These are phyloP conservation scores for Thermochaetoides thermophila DNA, from an alignment of 495 filamentous ascomycete genomes.

Conservation along the genomic window DNA sequence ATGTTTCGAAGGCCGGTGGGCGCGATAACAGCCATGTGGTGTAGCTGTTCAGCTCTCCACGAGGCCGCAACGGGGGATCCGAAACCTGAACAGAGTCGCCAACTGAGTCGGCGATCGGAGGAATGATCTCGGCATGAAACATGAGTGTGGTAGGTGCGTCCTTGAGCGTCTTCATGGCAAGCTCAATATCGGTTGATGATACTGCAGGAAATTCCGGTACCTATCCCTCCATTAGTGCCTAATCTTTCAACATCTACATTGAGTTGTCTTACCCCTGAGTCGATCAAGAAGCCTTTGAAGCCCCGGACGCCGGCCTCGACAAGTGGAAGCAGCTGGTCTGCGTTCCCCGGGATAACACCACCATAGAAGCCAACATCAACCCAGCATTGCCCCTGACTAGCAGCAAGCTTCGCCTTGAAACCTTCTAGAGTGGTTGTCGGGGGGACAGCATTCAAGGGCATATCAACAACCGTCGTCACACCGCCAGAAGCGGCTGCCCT, in stretches of 20 bases:
- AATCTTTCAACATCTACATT: background rate
- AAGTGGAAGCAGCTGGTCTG: slow-evolving; percentile 59
- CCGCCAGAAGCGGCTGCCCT: slow-evolving; percentile 88
- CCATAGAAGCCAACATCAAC: slow-evolving; percentile 98
- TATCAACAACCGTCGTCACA: slow-evolving; percentile 95
- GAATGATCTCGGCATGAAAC: slow-evolving; percentile 98
- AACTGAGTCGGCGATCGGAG: slow-evolving; percentile 67
- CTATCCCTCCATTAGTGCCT: slow-evolving; percentile 21
- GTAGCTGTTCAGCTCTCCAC: slow-evolving; percentile 67
- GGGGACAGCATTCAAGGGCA: slow-evolving; percentile 95
- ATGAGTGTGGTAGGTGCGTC: slow-evolving; percentile 73
- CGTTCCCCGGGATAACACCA: slow-evolving; percentile 85
- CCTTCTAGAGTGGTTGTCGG: slow-evolving; percentile 82
- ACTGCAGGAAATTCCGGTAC: slow-evolving; percentile 94
- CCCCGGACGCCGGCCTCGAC: slow-evolving; percentile 77
- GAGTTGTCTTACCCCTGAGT: slow-evolving; percentile 90
- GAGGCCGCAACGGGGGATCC: slow-evolving; percentile 54
- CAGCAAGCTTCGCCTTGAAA: slow-evolving; percentile 70
- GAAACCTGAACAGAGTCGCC: slow-evolving; percentile 65
- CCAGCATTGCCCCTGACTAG: slow-evolving; percentile 86
- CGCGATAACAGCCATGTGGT: slow-evolving; percentile 85
- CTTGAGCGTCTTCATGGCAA: slow-evolving; percentile 64
- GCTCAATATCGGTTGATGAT: slow-evolving; percentile 57
- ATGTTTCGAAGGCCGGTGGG: slow-evolving; percentile 80
- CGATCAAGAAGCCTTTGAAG: slow-evolving; percentile 96